These are phyloP conservation scores for Actinomucor elegans DNA, from an alignment of 371 early-diverging fungal species.

Conservation along the genomic window DNA sequence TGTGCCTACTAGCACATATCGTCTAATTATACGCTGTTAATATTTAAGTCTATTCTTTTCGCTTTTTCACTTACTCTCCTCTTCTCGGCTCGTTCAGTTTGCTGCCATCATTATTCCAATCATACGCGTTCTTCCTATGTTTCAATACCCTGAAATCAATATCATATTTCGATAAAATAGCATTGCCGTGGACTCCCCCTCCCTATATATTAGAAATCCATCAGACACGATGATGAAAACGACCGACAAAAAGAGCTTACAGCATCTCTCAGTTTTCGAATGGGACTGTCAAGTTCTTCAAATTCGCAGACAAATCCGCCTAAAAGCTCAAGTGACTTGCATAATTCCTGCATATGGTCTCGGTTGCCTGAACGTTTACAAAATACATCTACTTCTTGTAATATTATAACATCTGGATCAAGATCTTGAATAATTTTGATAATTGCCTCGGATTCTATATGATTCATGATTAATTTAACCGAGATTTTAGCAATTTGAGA, in stretches of 20 bases:
- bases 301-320: constrained; percentile 80
- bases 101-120: constrained; percentile 74
- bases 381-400: constrained; percentile 75
- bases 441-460: constrained; percentile 55
- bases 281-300: constrained; percentile 64
- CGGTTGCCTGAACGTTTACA: constrained; percentile 64
- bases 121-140: constrained; percentile 67
- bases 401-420: constrained; percentile 68
- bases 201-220: constrained; percentile 44
- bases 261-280: constrained; percentile 49
- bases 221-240: too few relatives aligned
- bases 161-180: constrained; percentile 72
- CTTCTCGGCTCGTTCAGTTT: constrained; percentile 64
- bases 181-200: constrained; percentile 84
- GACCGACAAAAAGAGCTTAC: too few relatives aligned
- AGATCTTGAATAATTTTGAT: constrained; percentile 50
- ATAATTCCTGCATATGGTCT: constrained; percentile 61
- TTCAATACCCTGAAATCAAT: constrained; percentile 61
- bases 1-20: constrained; percentile 57
- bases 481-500: background rate
- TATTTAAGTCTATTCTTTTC: background rate
- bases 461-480: background rate
- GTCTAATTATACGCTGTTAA: constrained; percentile 27
- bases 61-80: constrained; percentile 41
- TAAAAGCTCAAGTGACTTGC: constrained; percentile 52